Percentiles rank a stretch among this genome's conserved stretches.
These are phyloP conservation scores for Neofusicoccum umdonicola DNA, from an alignment of 2,329 filamentous ascomycete genomes.

Conservation along the genomic window DNA sequence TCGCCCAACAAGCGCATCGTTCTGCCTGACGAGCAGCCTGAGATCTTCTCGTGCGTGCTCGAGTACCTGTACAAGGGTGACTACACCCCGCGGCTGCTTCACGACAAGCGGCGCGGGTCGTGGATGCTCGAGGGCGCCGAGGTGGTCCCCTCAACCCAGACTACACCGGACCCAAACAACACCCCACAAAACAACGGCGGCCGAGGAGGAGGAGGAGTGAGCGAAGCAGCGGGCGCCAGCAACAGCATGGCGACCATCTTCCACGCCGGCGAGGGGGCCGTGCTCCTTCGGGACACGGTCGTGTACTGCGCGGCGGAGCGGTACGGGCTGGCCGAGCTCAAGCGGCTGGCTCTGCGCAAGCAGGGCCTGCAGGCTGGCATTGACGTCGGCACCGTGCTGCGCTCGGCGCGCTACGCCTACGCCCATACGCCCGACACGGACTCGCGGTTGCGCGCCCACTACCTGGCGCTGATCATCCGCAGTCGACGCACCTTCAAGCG, in stretches of 20 bases:
- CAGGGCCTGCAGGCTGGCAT: conserved; percentile 91
- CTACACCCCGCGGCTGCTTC: conserved; percentile 86
- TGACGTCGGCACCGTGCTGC: conserved; percentile 85
- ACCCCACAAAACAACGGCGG: conserved; percentile 55
- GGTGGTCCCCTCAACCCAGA: conserved; percentile 39
- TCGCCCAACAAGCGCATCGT: conserved; percentile 66
- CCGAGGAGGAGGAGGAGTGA: conserved; percentile 20
- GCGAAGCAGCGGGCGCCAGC: conserved; percentile 35
- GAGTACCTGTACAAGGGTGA: conserved; percentile 97
- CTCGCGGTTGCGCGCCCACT: conserved; percentile 90
- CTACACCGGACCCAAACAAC: conserved; percentile 48
- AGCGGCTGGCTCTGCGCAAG: conserved; percentile 87
- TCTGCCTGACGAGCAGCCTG: conserved; percentile 78
- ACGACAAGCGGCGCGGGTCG: conserved; percentile 80
- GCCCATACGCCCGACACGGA: conserved; percentile 91
- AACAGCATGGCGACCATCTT: conserved; percentile 72
- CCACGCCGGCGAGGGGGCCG: conserved; percentile 69
- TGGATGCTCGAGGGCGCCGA: conserved; percentile 80
- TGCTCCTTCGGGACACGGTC: conserved; percentile 86
- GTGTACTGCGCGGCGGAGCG: conserved; percentile 91
- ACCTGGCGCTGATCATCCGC: conserved; percentile 94
- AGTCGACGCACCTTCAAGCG: conserved; percentile 97
- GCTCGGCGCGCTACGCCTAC: conserved; percentile 92
- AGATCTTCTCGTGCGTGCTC: conserved; percentile 89
- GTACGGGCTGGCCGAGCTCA: conserved; percentile 89